Evolutionary conservation across 164 flowering plant species (phyloP).

Genomic region (Dillenia suffruticosa): DNA sequence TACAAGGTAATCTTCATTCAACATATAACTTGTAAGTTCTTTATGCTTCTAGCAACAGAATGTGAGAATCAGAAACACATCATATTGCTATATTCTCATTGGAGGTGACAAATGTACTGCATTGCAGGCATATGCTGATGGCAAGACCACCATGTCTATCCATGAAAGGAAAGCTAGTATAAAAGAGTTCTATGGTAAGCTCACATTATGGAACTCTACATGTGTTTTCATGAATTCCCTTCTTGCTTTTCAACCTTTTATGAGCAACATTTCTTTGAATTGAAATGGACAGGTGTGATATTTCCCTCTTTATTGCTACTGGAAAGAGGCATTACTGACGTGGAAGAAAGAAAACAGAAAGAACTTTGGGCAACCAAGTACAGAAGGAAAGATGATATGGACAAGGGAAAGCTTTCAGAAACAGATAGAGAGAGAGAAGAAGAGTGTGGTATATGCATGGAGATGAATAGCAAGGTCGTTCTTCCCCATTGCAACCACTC

Average conservation of each 20-base stretch:
- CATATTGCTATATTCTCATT: not conserved
- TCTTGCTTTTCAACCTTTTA: not conserved
- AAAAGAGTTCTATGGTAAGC: slow-evolving; percentile 80
- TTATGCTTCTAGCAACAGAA: not conserved
- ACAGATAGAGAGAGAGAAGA: slow-evolving; percentile 78
- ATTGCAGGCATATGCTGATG: slow-evolving; percentile 73
- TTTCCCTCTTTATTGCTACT: slow-evolving; percentile 90
- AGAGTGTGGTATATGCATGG: slow-evolving; percentile 95
- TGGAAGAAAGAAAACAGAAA: slow-evolving; percentile 77
- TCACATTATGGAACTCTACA: not conserved
- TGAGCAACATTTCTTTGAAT: not conserved
- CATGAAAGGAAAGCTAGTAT: slow-evolving; percentile 89
- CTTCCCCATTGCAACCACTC: slow-evolving; percentile 79
- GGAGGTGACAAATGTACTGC: slow-evolving; percentile 5
- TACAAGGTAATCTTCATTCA: slow-evolving; percentile 50
- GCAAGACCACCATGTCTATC: slow-evolving; percentile 75
- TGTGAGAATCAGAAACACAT: too few species aligned
- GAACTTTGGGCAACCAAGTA: slow-evolving; percentile 56
- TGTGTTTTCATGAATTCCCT: not conserved
- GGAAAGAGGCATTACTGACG: slow-evolving; percentile 75
- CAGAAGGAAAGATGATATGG: slow-evolving; percentile 38
- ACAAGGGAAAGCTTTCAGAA: slow-evolving; percentile 61
- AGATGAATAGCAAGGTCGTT: slow-evolving; percentile 65
- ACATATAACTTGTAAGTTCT: not conserved
- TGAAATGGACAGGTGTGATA: slow-evolving; percentile 53